Base-by-base conservation (phyloP, 106 monocot genomes). In the Allium sativum region DNA sequence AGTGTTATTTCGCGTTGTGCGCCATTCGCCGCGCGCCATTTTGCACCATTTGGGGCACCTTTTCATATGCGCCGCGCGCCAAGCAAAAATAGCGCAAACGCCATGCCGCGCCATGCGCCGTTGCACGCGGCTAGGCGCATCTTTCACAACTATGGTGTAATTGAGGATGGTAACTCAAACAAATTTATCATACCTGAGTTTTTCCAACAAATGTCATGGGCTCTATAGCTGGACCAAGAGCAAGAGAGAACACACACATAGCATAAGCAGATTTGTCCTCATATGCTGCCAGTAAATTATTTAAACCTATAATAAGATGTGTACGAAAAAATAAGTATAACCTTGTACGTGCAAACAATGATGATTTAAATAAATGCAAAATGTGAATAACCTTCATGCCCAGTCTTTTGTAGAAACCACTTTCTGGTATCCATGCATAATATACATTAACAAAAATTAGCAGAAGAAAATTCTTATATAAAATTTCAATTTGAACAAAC, bases 241-340 rank as follows among this genome's bases (percentile, higher is more conserved):
- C 78, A 74, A 96, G 90, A 70, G 95, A 96, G 67, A 96, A 96
- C 21, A 96, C 72, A 55, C 95, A 96, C 90, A 90, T 75, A 18
- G 95, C 95, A 87, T 84, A 96, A 41, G 95, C 95, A 45, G 95
- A 82, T 69, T 96, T 96, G 74, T 95, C 94, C 56, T 93, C 85
- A 73, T 89, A 93, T 53, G 89, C 93, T 66, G 59, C 72, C 19
- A 93, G 45, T 42, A 93, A 41, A 72, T 93, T 93, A 76, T 93
- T 93, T 57, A 93, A 67, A 56, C 93, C 93, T 93, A 54, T 46
- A 61, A 8, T 44, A 18, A 41, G 18, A 65, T 60, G 21, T 21
- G 66, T 45, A 17, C 2, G 64, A 18, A 22, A 11, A 69, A 10
- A 12, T 16, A 10, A 44, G 11, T 48, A 62, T 63, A 61, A 61